Evolutionary conservation across 106 monocot genomes (phyloP), one percentile per base, ranked within the genome.

Genomic region (Posidonia australis): DNA sequence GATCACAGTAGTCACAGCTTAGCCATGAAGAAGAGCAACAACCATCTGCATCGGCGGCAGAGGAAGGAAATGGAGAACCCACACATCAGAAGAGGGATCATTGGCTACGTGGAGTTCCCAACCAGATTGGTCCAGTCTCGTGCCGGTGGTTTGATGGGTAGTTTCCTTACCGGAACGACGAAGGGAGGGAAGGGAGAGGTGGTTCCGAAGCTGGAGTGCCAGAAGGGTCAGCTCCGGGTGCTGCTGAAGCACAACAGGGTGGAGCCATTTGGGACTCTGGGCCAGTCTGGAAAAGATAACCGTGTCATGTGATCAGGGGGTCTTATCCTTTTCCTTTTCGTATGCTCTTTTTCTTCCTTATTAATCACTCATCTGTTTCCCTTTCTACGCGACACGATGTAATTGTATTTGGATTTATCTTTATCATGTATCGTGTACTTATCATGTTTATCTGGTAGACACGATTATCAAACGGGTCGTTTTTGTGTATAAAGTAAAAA

Each of bases 41-140:
- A 25, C 25, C 68, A 19, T 18, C 54, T 44, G 44, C 5, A 46
- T 13, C 9, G 68, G 25, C 47, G 25, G 2, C 54, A 54, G 63
- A 71, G 63, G 62, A 78, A 58, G 48, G 88, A 81, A 58, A 74
- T 46, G 54, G 89, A 86, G 81, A 93, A 93, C 63, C 92, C 85
- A 18, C 92, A 93, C 27, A 93, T 93, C n/a, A 76, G 52, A 65
- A 83, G 93, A 18, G 93, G 85, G 52, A 93, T 93, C 54, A 83
- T 79, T 63, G 93, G 93, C 42, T 76, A 70, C 66, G 89, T 88
- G 58, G 92, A 93, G 77, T 93, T 93, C 56, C 80, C 85, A 5
- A 62, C 23, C 22, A 74, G 55, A 60, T 70, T 77, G 45, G 54
- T 70, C 11, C 72, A 69, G 41, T 58, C 54, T 30, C 71, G 76